Conservation (phyloP, 768 basidiomycete genomes). For the Strobilomyces echinocephalus region DNA sequence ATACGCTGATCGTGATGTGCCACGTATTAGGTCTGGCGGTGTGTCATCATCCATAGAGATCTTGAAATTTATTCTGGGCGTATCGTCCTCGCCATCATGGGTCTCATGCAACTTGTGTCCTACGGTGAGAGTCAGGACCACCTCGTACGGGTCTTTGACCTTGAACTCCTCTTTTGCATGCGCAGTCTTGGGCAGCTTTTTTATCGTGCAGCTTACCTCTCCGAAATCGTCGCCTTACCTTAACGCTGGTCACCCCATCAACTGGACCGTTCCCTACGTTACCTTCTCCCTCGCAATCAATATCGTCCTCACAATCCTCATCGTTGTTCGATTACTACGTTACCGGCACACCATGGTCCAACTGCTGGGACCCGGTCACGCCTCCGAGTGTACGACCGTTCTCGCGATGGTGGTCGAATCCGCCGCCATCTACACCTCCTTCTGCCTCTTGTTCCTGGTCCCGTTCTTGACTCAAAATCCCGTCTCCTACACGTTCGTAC, state of each 20-base stretch:
- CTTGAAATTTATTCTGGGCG: conserved; percentile 8
- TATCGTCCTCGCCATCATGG: conserved; percentile 15
- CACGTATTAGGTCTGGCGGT: conserved; percentile 25
- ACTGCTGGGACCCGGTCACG: conserved; percentile 21
- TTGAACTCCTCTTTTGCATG: not conserved
- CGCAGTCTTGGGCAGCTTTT: conserved; percentile 23
- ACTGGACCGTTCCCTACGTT: conserved; percentile 28
- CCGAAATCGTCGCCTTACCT: conserved; percentile 26
- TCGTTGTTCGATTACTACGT: conserved; percentile 23
- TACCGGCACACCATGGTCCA: conserved; percentile 21
- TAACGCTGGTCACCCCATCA: conserved; percentile 8
- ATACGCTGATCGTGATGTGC: not conserved
- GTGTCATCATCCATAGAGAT: conserved; percentile 25
- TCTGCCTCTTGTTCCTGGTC: conserved; percentile 25
- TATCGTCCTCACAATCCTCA: conserved; percentile 21
- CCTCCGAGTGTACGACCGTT: conserved; percentile 23
- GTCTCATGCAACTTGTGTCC: conserved; percentile 24
- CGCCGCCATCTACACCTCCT: conserved; percentile 27
- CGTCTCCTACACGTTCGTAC: conserved; percentile 32
- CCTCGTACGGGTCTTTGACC: not conserved
- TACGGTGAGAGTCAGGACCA: conserved; percentile 14
- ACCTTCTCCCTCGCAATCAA: conserved; percentile 26
- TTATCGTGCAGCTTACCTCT: conserved; percentile 24
- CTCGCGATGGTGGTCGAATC: conserved; percentile 26
- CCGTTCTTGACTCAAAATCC: conserved; percentile 21